Evolutionary conservation across 768 basidiomycete genomes (phyloP).

Genomic region (Coprinopsis sp.): DNA sequence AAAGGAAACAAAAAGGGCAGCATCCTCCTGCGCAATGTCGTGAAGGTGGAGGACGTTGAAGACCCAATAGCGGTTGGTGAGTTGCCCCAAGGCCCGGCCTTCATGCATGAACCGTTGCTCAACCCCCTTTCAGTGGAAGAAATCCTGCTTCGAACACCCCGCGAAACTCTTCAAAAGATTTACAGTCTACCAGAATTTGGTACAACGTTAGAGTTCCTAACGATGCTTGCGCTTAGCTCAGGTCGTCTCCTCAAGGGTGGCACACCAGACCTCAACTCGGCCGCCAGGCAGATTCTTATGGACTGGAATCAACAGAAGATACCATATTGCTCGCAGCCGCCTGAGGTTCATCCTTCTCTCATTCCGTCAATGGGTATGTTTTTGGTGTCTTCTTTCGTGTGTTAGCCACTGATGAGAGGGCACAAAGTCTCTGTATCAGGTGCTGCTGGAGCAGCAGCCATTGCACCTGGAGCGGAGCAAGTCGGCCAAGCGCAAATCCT

Average conservation of each 20-base stretch:
- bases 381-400: neutral
- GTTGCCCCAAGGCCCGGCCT: conserved; percentile 21
- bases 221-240: conserved; percentile 79
- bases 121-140: conserved; percentile 63
- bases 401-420: neutral
- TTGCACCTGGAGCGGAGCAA: conserved; percentile 72
- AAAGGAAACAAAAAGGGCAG: conserved; percentile 51
- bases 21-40: conserved; percentile 79
- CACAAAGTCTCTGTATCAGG: neutral
- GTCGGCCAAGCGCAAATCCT: conserved; percentile 82
- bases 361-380: conserved; percentile 49
- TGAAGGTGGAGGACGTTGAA: conserved; percentile 86
- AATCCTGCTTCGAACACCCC: conserved; percentile 70
- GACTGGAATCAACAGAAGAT: conserved; percentile 99
- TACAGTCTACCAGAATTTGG: conserved; percentile 79
- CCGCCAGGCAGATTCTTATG: conserved; percentile 75
- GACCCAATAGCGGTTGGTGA: conserved; percentile 87
- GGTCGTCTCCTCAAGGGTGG: conserved; percentile 91
- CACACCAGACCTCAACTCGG: conserved; percentile 78
- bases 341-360: conserved; percentile 70
- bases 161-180: conserved; percentile 69
- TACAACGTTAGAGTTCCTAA: conserved; percentile 77
- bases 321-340: conserved; percentile 80
- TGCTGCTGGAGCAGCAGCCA: conserved; percentile 24
- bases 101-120: neutral